Evolutionary conservation across 805 yeast species (phyloP), one percentile per base, ranked within the genome.

Genomic region (Candida nitratophila): DNA sequence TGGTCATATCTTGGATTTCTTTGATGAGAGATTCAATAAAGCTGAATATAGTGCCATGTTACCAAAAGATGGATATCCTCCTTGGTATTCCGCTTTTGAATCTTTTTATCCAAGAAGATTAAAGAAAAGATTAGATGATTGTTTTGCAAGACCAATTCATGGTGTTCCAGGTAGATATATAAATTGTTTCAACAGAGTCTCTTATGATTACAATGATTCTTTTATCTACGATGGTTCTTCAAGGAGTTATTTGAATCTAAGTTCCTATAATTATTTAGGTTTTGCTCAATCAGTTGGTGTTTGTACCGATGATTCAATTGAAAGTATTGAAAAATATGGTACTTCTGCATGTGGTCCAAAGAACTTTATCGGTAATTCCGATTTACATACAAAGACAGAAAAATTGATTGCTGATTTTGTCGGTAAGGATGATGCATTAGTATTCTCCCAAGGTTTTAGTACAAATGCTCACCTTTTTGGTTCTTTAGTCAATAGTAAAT

Each of bases 151-250:
- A 61, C 96, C 96, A 37, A 87, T 95, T n/a, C 84, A 86, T 47
- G 98, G 97, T 42, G 98, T 91, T 19, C 98, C 99, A 1, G 99
- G 99, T 24, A 79, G 99, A 62, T 83, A 72, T 57, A 81, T 91
- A 54, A 77, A 81, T 46, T 83, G 96, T 55, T 81, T 83, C 55
- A 90, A 88, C 55, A 79, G 99, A 54, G 66, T 70, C 29, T 74
- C 89, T n/a, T 71, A 73, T 39, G 83, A 83, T 52, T 76, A 77
- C 55, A 79, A 80, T 59, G 71, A 72, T 34, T 72, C 77, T 44
- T 87, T 83, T 59, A 73, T 79, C 30, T 86, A 84, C 58, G 78
- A 87, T 33, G 96, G 97, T 11, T 72, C 81, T 14, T 74, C 85
- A 3, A 76, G 78, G 8, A 83, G 83, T 51, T 87, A 95, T 60